Evolutionary conservation across 2,329 filamentous ascomycete species (phyloP).

Genomic region (Zymoseptoria crescenta): DNA sequence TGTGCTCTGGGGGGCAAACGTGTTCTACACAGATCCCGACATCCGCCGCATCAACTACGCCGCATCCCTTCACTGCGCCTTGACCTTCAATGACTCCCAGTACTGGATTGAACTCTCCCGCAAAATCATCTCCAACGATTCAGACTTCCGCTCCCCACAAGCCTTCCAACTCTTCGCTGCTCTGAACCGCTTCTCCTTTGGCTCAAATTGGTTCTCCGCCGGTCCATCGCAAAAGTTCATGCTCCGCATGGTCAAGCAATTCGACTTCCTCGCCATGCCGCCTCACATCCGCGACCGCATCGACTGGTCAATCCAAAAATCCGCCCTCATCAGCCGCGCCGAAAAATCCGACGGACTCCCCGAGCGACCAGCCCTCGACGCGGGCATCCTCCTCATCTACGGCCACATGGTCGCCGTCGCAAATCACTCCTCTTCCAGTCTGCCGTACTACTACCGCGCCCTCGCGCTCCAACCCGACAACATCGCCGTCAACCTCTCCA

Average conservation of each 20-base stretch:
- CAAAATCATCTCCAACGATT: constrained; percentile 73
- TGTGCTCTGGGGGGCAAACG: constrained; percentile 64
- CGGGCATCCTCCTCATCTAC: constrained; percentile 77
- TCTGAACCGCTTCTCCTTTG: constrained; percentile 67
- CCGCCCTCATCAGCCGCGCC: constrained; percentile 29
- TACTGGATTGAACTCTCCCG: constrained; percentile 67
- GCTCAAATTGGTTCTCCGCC: constrained; percentile 67
- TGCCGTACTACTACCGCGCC: constrained; percentile 74
- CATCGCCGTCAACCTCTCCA: constrained; percentile 68
- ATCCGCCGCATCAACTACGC: constrained; percentile 23
- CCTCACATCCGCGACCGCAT: constrained; percentile 41
- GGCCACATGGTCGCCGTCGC: constrained; percentile 73
- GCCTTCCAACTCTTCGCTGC: constrained; percentile 75
- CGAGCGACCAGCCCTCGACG: constrained; percentile 50
- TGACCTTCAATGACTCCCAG: constrained; percentile 69
- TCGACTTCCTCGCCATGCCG: constrained; percentile 62
- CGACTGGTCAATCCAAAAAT: constrained; percentile 35
- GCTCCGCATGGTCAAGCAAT: constrained; percentile 79
- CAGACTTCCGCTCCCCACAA: constrained; percentile 62
- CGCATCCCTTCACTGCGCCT: constrained; percentile 55
- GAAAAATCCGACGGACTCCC: constrained; percentile 3
- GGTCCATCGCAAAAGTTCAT: constrained; percentile 85
- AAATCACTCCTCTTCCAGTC: constrained; percentile 71
- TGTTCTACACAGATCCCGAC: constrained; percentile 58
- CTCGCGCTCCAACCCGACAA: constrained; percentile 66